These are phyloP conservation scores for Rhododendron vialii DNA, from an alignment of 148 eudicot species.

Conservation along the genomic window DNA sequence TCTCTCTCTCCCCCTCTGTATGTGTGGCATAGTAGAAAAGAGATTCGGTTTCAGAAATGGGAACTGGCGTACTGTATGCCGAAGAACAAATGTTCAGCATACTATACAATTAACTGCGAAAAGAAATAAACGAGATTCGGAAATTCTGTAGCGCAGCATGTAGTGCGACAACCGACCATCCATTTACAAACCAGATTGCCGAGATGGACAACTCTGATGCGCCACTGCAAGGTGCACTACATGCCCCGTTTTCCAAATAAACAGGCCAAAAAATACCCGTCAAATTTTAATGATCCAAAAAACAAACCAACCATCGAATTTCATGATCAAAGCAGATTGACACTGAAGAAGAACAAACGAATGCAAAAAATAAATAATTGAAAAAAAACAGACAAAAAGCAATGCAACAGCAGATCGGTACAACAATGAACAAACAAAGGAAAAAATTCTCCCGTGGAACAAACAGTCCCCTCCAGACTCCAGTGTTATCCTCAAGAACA, in stretches of 20 bases:
- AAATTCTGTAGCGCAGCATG: neutral
- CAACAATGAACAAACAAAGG: neutral
- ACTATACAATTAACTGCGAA: neutral
- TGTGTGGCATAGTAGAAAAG: neutral
- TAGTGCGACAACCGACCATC: too few relatives aligned
- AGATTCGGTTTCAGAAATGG: neutral
- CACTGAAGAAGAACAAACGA: neutral
- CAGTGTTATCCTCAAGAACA: constrained; percentile 5
- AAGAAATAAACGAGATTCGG: neutral
- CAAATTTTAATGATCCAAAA: neutral
- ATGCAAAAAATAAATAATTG: neutral
- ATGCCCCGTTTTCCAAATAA: too few relatives aligned
- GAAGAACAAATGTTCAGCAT: too few relatives aligned
- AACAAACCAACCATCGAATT: neutral
- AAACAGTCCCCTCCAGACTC: neutral
- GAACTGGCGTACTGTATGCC: neutral
- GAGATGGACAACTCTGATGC: too few relatives aligned
- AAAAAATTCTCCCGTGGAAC: neutral
- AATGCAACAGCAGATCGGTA: neutral
- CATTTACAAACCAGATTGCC: too few relatives aligned
- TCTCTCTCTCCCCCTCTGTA: neutral
- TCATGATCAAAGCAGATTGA: neutral
- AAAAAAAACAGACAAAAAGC: neutral
- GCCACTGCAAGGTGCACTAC: too few relatives aligned
- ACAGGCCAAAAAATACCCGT: neutral